Evolutionary conservation across 2,329 filamentous ascomycete species (phyloP).

Genomic region (Rhinocladiella mackenziei): DNA sequence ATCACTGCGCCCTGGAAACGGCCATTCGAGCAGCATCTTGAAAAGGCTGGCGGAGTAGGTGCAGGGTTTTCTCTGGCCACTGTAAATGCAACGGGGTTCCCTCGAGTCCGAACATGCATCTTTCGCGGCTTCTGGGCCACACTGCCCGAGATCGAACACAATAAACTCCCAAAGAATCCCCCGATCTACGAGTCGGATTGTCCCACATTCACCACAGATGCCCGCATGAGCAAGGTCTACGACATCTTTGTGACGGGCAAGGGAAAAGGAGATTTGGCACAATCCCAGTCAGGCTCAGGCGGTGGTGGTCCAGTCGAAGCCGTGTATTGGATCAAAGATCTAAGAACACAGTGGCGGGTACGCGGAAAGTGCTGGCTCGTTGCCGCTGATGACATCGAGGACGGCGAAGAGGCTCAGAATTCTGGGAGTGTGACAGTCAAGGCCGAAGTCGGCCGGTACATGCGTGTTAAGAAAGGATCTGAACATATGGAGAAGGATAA

Average conservation of each 20-base stretch:
- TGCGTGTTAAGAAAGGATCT: slow-evolving; percentile 41
- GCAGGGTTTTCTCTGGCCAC: slow-evolving; percentile 45
- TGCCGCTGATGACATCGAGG: slow-evolving; percentile 61
- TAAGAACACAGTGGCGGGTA: slow-evolving; percentile 77
- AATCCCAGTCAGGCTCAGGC: slow-evolving; percentile 50
- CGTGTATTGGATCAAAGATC: slow-evolving; percentile 71
- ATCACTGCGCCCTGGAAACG: slow-evolving; percentile 51
- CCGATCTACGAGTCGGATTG: slow-evolving; percentile 69
- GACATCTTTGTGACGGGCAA: slow-evolving; percentile 60
- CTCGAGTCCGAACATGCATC: slow-evolving; percentile 71
- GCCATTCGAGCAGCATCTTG: slow-evolving; percentile 48
- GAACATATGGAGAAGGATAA: slow-evolving; percentile 34
- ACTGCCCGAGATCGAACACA: slow-evolving; percentile 67
- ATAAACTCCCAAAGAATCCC: slow-evolving; percentile 69
- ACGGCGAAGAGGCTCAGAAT: slow-evolving; percentile 46
- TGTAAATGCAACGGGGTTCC: slow-evolving; percentile 35
- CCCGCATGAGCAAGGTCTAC: slow-evolving; percentile 75
- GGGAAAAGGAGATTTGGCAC: slow-evolving; percentile 43
- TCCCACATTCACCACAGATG: slow-evolving; percentile 80
- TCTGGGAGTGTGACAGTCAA: slow-evolving; percentile 57
- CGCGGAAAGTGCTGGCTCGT: slow-evolving; percentile 73
- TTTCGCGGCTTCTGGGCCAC: slow-evolving; percentile 78
- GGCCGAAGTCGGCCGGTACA: slow-evolving; percentile 57
- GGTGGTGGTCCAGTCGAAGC: slow-evolving; percentile 73
- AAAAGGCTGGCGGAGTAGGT: slow-evolving; percentile 35